Base-by-base conservation (phyloP, 108 stramenopile genomes). In the Nitzschia inconspicua region DNA sequence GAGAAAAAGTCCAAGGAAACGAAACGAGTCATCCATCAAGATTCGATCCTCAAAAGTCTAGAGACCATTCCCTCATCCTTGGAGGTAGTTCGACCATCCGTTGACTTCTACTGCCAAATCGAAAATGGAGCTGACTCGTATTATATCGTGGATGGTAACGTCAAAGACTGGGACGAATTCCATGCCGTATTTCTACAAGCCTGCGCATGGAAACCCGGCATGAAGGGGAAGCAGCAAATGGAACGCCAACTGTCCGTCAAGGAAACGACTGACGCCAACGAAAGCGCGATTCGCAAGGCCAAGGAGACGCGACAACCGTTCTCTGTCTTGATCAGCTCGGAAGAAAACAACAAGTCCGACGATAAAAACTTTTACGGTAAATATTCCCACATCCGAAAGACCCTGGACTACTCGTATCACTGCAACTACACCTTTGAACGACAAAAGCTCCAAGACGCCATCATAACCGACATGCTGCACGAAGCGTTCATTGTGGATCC, bases 381-480 rank as follows among this genome's bases (percentile, higher is more conserved):
- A 29, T 82, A 63, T 56, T 76, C 82, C 10, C 70, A 75, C 25
- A 88, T 88, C 47, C 74, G 87, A 20, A 54, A 70, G 44, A 73
- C 68, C 2, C 55, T 87, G 44, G 89, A 91, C 54, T 78, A 78
- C 49, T 43, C 24, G 2, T 91, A 85, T 60, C 89, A 91, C 59
- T 37, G 42, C 8, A 80, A 85, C 47, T 91, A 91, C 54, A 76
- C 77, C 0, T 58, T 71, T 41, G 77, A 85, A 55, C 62, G 89
- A 30, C 89, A 91, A 57, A 60, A 63, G 28, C 66, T 86, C 35
- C 89, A 91, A 54, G 84, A 91, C 66, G 57, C 70, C 4, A 76
- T 86, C 40, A 75, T 90, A 27, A 48, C 49, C 27, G 59, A 83
- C 20, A 66, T 80, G 59, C 48, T 84, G 7, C 65, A 88, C 46